Evolutionary conservation across 73 alveolate species (phyloP), one percentile per base, ranked within the genome.

Genomic region (Effrenium voratum): DNA sequence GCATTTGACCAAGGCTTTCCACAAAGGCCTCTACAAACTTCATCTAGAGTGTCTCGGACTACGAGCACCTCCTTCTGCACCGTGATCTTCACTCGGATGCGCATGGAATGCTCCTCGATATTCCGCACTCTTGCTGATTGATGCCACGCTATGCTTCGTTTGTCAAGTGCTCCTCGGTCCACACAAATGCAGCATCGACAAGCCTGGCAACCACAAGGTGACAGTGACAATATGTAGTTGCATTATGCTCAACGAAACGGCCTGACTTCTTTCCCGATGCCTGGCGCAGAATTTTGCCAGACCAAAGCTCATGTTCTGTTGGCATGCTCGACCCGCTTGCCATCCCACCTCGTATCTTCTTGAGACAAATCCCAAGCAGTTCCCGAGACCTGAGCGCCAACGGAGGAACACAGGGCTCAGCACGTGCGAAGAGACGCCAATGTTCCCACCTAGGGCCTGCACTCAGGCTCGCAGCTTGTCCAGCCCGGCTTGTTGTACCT

Each of bases 141-240:
- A n/a, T n/a, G n/a, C n/a, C n/a, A n/a, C n/a, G n/a, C n/a, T n/a
- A n/a, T n/a, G n/a, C n/a, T n/a, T n/a, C n/a, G n/a, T n/a, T n/a
- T n/a, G n/a, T n/a, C n/a, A n/a, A n/a, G n/a, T n/a, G 30, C 72
- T 36, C 95, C 95, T 88, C 95, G 4, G 95, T 88, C 95, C 95
- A 88, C n/a, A 88, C 60, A 50, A 88, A 88, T 0, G 95, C 95
- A 2, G 95, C 95, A 66, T 88, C 95, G 41, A 88, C 95, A 6
- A 88, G 86, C 85, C 95, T 88, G 46, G 43, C 63, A 13, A 49
- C 32, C 26, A 2, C 44, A 30, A 41, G 77, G 43, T 41, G 44
- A 19, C 24, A 66, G 77, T 28, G 1, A 66, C 36, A 41, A 41
- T 66, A 30, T 13, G 34, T n/a, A n/a, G n/a, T n/a, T n/a, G n/a